Base-by-base conservation (phyloP, 352 stramenopile species). In the Stramenopiles sp. region DNA sequence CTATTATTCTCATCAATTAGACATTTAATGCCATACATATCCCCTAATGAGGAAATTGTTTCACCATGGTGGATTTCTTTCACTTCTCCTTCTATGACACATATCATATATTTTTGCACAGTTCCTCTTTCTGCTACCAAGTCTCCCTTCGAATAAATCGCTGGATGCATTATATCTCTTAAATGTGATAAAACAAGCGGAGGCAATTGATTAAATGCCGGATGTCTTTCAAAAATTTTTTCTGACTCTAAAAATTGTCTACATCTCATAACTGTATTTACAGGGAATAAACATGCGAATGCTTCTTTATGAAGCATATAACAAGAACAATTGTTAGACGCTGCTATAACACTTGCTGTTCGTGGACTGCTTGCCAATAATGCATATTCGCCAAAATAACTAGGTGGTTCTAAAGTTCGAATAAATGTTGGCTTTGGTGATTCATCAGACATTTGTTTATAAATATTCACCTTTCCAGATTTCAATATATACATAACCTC, bases 361-460 rank as follows among this genome's bases (percentile, higher is more conserved):
- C 65, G 65, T 7, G 65, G 65, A 33, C 29, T 33, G 13, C 13
- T 76, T 1, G 65, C 4, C 65, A 76, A 1, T 13, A 76, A 76
- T 33, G 65, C 65, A 33, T 76, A 76, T 13, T 76, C 65, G 65
- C 65, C 65, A 76, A 76, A 76, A 33, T 13, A 76, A 33, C 30
- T 33, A 13, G 30, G 30, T 31, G 30, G 30, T 13, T 31, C 65
- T 13, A 76, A 20, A 13, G 65, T 76, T 76, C 65, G 4, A 13
- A 76, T 33, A 13, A 13, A 33, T 7, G 4, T 76, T 13, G 4
- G 4, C 7, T 76, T 33, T 76, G 30, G 7, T 4, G 30, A 31
- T 76, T 4, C 13, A 33, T 13, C 31, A 13, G 13, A 76, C 7
- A 13, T 20, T 33, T 7, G 30, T 76, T 31, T 76, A 13, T 53